Evolutionary conservation across 768 basidiomycete species (phyloP), one percentile per base, ranked within the genome.

Genomic region (Hemileccinum impolitum): DNA sequence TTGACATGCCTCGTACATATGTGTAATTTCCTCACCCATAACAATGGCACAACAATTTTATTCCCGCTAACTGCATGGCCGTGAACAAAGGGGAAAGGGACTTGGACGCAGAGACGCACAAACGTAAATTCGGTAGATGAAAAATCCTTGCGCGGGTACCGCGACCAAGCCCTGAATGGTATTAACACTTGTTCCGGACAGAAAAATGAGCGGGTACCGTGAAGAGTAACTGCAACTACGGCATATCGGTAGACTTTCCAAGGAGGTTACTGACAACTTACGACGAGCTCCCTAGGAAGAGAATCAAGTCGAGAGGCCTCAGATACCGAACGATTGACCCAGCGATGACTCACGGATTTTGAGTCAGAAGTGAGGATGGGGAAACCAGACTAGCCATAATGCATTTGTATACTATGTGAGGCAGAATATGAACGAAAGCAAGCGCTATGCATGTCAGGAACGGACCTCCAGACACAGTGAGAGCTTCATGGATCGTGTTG

Each of bases 111-210:
- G 11, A 31, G 6, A 55, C 57, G 18, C 26, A 58, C 57, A 48
- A 18, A 21, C 0, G 1, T 59, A 58, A 37, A 58, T 38, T 39
- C 57, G 52, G 26, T 55, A 21, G 11, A 59, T 37, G 28, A 58
- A 51, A 36, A 38, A 58, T 0, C 49, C 52, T 30, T 59, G 57
- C 0, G 49, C 37, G 17, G 14, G 18, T 15, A 45, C 18, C 3
- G 58, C 9, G 19, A 46, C 43, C 17, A 52, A 5, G 2, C 6
- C 19, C 57, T 58, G 14, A 6, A 38, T 19, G 13, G 30, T 28
- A 43, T 60, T 18, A 57, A 7, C 1, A 1, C 14, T 28, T 11
- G 19, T 31, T 38, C 30, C 6, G 0, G 4, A 3, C 6, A 34
- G 8, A 14, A 4, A 10, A 8, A 37, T 13, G 1, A 23, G 23